Percentiles rank a stretch among this genome's conserved stretches.
phyloP scores from a whole-genome alignment of 257 asterid genomes.

The Petunia axillaris region DNA sequence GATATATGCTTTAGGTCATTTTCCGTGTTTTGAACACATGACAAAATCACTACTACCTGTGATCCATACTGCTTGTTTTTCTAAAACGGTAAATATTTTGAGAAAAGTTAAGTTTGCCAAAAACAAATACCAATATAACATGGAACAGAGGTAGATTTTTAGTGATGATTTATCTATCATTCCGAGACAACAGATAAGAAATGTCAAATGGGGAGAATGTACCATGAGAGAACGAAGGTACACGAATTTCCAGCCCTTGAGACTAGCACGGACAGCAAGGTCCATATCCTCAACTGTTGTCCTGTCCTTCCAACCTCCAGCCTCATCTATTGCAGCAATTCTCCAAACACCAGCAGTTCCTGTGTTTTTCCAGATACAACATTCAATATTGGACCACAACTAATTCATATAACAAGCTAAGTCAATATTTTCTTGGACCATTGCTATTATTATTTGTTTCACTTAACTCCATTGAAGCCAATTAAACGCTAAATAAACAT shows the following conservation, averaged over 20 bases:
- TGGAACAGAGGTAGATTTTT: too few species aligned
- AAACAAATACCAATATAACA: too few species aligned
- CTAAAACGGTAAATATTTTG: too few species aligned
- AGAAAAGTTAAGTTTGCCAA: too few species aligned
- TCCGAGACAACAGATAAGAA: background rate
- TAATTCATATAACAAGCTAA: background rate
- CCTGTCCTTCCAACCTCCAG: conserved; percentile 98
- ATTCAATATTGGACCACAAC: background rate
- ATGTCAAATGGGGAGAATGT: background rate
- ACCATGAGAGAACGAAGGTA: conserved; percentile 77
- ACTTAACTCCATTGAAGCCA: conserved; percentile 1
- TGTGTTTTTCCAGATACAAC: conserved; percentile 25
- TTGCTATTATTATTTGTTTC: background rate
- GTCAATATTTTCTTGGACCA: background rate
- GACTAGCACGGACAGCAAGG: conserved; percentile 95
- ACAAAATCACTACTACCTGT: background rate
- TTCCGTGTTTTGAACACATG: background rate
- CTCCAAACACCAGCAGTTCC: conserved; percentile 99
- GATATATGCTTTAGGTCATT: background rate
- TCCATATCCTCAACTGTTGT: conserved; percentile 99
- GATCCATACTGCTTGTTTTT: background rate
- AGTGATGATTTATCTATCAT: background rate
- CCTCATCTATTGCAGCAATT: conserved; percentile 86
- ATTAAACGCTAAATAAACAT: background rate
- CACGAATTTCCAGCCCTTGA: conserved; percentile 92